Base-by-base conservation (phyloP, 2,329 filamentous ascomycete genomes). In the Talaromyces albobiverticillius region DNA sequence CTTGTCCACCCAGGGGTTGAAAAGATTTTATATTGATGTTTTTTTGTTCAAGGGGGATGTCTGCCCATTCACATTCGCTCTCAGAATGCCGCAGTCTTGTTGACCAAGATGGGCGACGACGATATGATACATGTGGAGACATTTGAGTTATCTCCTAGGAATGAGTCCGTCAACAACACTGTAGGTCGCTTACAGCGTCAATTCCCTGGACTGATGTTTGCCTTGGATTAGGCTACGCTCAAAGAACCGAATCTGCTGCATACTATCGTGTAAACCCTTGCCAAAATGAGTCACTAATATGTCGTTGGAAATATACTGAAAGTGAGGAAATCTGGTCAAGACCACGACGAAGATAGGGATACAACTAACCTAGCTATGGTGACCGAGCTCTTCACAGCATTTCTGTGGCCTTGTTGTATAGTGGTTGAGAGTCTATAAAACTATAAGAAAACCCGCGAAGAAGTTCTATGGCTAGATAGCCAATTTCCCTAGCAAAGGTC, bases 381-480 rank as follows among this genome's bases (percentile, higher is more conserved):
- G 0, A 83, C 79, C 0, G 77, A 83, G 38, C 71, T 81, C 7
- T 63, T 84, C 1, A 67, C 77, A 3, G 70, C 71, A 0, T 66
- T 80, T 3, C 58, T 82, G 2, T 64, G 66, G 11, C 68, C 73
- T 4, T 54, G 74, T 1, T 79, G 78, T 0, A 47, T 57, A 2
- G 53, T 62, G 0, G 49, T 59, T 3, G 13, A 62, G 0, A 59
- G 60, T 0, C 4, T 43, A 0, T 65, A 70, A 0, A 70, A 84
- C 13, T 66, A 59, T 36, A 85, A 85, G 55, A 69, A 78, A 25
- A 80, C 77, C 0, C 75, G 79, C 2, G 81, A 85, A 42, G 81
- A 85, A 14, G 73, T 83, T 1, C 52, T 80, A 7, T 83, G 72
- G 69, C 56, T 59, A 2, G 46, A 65, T 50, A 54, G 55, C 10